Percentiles rank a stretch among this genome's conserved stretches.
Conservation (phyloP, 768 basidiomycete genomes). For the Trametes sanguinea region DNA sequence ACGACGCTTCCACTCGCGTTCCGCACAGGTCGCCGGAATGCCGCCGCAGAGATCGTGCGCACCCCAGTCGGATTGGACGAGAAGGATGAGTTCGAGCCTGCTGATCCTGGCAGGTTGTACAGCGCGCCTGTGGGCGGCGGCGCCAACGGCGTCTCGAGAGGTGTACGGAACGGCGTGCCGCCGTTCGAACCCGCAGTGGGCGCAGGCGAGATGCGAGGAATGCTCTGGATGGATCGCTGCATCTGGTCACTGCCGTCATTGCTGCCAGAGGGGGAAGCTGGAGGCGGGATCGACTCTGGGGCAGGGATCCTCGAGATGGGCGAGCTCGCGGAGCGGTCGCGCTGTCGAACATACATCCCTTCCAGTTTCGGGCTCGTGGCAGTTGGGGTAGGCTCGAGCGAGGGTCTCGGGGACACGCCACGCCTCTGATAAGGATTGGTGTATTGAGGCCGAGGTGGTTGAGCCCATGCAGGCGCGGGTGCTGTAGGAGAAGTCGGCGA, state of each 20-base stretch:
- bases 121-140: slow-evolving; percentile 25
- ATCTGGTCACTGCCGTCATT: slow-evolving; percentile 27
- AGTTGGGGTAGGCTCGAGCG: slow-evolving; percentile 12
- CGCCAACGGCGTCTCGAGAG: slow-evolving; percentile 47
- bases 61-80: slow-evolving; percentile 25
- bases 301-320: neutral
- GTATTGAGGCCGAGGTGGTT: slow-evolving; percentile 1
- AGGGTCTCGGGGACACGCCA: slow-evolving; percentile 42
- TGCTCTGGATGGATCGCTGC: slow-evolving; percentile 23
- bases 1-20: slow-evolving; percentile 25
- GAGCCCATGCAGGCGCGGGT: slow-evolving; percentile 34
- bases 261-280: slow-evolving; percentile 4
- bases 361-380: slow-evolving; percentile 11
- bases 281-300: slow-evolving; percentile 1
- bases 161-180: slow-evolving; percentile 43
- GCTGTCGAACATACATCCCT: slow-evolving; percentile 20
- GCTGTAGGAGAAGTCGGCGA: slow-evolving; percentile 34
- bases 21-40: slow-evolving; percentile 59
- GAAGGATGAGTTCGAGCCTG: slow-evolving; percentile 31
- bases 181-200: slow-evolving; percentile 22
- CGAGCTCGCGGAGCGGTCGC: slow-evolving; percentile 21
- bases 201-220: slow-evolving; percentile 26
- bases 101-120: slow-evolving; percentile 23
- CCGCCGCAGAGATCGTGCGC: slow-evolving; percentile 74
- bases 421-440: slow-evolving; percentile 31